Evolutionary conservation across 441 rosid genomes (phyloP).

Genomic region (Erodium trifolium): DNA sequence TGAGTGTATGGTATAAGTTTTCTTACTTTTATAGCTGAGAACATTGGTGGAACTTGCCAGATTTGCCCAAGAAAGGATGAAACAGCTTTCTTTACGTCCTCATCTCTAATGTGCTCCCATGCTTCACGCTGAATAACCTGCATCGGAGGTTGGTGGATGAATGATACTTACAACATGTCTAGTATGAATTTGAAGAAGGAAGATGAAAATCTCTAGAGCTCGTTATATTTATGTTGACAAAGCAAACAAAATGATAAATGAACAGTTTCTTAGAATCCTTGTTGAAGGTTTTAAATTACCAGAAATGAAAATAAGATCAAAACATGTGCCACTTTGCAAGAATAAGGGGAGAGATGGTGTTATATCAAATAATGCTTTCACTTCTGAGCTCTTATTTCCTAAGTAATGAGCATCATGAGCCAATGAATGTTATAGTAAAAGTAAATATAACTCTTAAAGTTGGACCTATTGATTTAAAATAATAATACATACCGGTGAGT

Average conservation of each 20-base stretch:
- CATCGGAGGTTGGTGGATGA: constrained; percentile 12
- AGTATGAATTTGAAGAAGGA: background rate
- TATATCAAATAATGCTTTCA: constrained; percentile 5
- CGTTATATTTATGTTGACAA: too few species aligned
- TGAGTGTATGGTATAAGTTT: constrained; percentile 11
- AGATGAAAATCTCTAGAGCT: background rate
- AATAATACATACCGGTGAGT: constrained; percentile 63
- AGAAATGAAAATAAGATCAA: background rate
- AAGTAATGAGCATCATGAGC: background rate
- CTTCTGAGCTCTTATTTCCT: background rate
- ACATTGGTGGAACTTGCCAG: constrained; percentile 99
- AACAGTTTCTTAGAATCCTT: background rate
- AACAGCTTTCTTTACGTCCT: constrained; percentile 61
- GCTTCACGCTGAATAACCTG: constrained; percentile 91
- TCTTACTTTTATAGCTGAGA: constrained; percentile 92
- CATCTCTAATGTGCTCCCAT: constrained; percentile 93
- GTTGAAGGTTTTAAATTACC: background rate
- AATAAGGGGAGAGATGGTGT: background rate
- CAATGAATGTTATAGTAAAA: background rate
- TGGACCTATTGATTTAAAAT: background rate
- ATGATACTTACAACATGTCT: background rate
- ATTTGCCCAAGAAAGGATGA: constrained; percentile 83
- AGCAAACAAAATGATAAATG: background rate
- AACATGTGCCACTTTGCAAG: background rate
- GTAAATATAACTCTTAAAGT: background rate